Evolutionary conservation across 495 filamentous ascomycete species (phyloP).

Genomic region (Lepraria neglecta): DNA sequence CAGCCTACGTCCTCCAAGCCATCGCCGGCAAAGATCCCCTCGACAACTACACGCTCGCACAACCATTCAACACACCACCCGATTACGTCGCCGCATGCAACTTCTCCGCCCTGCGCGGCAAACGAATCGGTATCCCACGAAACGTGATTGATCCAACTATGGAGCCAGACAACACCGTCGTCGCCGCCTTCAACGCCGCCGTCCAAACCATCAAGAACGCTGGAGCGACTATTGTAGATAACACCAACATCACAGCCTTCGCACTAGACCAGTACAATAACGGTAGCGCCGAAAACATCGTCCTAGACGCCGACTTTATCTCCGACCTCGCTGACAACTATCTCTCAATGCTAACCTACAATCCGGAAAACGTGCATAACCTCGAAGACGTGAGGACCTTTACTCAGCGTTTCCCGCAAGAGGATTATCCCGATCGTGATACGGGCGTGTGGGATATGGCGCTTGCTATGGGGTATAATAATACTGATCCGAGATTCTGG

Average conservation of each 20-base stretch:
- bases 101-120: slow-evolving; percentile 40
- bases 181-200: slow-evolving; percentile 42
- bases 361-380: slow-evolving; percentile 42
- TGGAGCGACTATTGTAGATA: slow-evolving; percentile 47
- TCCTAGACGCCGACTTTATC: slow-evolving; percentile 45
- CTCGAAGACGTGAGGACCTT: slow-evolving; percentile 40
- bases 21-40: slow-evolving; percentile 50
- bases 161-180: slow-evolving; percentile 30
- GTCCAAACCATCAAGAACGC: slow-evolving; percentile 39
- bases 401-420: slow-evolving; percentile 39
- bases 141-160: slow-evolving; percentile 37
- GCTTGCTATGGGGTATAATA: slow-evolving; percentile 36
- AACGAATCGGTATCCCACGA: slow-evolving; percentile 47
- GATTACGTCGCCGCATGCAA: slow-evolving; percentile 50
- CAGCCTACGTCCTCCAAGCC: slow-evolving; percentile 56
- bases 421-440: slow-evolving; percentile 47
- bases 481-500: slow-evolving; percentile 41
- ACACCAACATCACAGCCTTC: slow-evolving; percentile 47
- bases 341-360: slow-evolving; percentile 39
- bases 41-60: slow-evolving; percentile 51
- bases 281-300: slow-evolving; percentile 27
- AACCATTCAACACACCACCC: slow-evolving; percentile 39
- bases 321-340: slow-evolving; percentile 38
- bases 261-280: slow-evolving; percentile 39
- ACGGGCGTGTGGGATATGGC: slow-evolving; percentile 43